A percentile compares a stretch with the other conserved stretches of the same genome.
Evolutionary conservation across 169 alveolate species (phyloP).

Genomic region (Babesia bigemina): DNA sequence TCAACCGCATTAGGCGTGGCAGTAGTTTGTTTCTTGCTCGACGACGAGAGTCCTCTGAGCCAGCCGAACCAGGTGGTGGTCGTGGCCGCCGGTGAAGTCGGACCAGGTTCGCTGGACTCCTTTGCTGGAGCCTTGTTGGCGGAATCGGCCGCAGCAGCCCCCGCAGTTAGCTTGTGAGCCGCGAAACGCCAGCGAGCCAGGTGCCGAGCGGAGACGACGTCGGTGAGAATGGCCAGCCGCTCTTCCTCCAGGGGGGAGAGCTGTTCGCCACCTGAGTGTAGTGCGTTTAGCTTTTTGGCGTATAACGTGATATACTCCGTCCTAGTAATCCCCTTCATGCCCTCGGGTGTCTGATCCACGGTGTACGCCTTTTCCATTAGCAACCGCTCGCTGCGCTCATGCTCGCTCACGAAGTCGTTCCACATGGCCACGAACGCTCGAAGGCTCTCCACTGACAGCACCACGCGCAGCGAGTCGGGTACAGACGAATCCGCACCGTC

Average conservation of each 20-base stretch:
- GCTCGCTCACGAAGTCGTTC: slow-evolving; percentile 69
- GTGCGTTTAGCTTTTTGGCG: slow-evolving; percentile 68
- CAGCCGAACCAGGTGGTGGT: slow-evolving; percentile 68
- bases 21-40: neutral
- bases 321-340: slow-evolving; percentile 75
- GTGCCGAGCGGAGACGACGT: slow-evolving; percentile 83
- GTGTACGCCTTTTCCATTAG: slow-evolving; percentile 75
- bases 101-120: neutral
- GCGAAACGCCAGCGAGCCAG: slow-evolving; percentile 83
- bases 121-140: neutral
- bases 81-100: slow-evolving; percentile 43
- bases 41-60: slow-evolving; percentile 38
- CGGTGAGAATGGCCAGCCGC: slow-evolving; percentile 74
- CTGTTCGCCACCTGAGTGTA: slow-evolving; percentile 48
- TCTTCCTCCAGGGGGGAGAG: slow-evolving; percentile 59
- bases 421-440: slow-evolving; percentile 74
- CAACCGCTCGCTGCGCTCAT: slow-evolving; percentile 72
- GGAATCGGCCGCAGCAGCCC: slow-evolving; percentile 49
- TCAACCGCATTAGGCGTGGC: no score
- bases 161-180: slow-evolving; percentile 64
- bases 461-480: slow-evolving; percentile 71
- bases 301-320: slow-evolving; percentile 78
- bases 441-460: slow-evolving; percentile 73
- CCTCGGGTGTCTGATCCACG: slow-evolving; percentile 78
- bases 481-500: slow-evolving; percentile 51